Evolutionary conservation across 2,329 filamentous ascomycete species (phyloP).

Genomic region (Xylaria sp.): DNA sequence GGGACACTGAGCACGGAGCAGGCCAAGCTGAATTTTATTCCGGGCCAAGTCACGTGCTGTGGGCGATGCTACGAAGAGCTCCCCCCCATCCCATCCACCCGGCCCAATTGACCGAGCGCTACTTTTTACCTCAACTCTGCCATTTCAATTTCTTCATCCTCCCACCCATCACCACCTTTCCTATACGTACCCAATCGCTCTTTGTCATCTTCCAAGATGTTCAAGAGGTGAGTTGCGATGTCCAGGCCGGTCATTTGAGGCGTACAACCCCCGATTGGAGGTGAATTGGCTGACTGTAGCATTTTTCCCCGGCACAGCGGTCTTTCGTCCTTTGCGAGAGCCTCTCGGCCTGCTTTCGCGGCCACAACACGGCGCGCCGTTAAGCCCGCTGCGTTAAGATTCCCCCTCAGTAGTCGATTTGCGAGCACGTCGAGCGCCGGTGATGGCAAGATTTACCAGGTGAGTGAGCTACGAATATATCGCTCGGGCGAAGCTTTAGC

Average conservation of each 20-base stretch:
- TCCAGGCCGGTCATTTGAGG: constrained; percentile 33
- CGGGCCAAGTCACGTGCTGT: constrained; percentile 20
- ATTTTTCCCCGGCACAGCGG: constrained; percentile 53
- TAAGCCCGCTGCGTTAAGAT: constrained; percentile 59
- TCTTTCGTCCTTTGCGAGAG: constrained; percentile 66
- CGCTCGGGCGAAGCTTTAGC: constrained; percentile 20
- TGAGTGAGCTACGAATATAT: constrained; percentile 40
- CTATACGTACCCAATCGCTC: constrained; percentile 64
- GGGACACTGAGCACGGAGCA: not conserved
- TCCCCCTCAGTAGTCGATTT: constrained; percentile 59
- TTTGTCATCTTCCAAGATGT: constrained; percentile 76
- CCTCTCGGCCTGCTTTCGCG: constrained; percentile 61
- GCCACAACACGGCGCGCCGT: constrained; percentile 60
- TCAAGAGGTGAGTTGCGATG: constrained; percentile 71
- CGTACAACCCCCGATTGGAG: constrained; percentile 48
- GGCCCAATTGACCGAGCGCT: constrained; percentile 25
- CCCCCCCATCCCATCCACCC: constrained; percentile 12
- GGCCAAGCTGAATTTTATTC: not conserved
- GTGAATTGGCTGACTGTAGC: constrained; percentile 51
- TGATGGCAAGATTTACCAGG: constrained; percentile 72
- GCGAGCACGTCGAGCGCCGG: constrained; percentile 61
- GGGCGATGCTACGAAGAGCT: constrained; percentile 16
- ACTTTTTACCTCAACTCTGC: constrained; percentile 26
- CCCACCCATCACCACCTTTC: constrained; percentile 48
- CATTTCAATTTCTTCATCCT: constrained; percentile 34